Conservation (phyloP, 2,329 filamentous ascomycete species). For the Trichoderma koningii region DNA sequence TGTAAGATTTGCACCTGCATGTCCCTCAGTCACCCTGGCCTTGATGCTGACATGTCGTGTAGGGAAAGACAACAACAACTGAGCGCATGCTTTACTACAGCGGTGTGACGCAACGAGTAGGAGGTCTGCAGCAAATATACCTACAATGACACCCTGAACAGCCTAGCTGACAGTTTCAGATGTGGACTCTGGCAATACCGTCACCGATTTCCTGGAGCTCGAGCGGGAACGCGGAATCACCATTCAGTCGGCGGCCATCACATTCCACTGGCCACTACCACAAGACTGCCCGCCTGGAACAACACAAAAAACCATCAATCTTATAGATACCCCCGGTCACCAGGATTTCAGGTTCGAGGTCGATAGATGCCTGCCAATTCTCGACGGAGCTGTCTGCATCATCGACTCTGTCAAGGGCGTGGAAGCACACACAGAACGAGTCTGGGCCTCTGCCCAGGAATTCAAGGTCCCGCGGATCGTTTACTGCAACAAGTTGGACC, state of each 20-base stretch:
- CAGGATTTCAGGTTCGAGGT: slow-evolving; percentile 98
- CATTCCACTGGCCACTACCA: slow-evolving; percentile 83
- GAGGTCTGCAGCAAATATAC: slow-evolving; percentile 51
- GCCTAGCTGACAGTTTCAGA: slow-evolving; percentile 50
- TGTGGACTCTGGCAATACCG: slow-evolving; percentile 94
- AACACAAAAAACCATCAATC: slow-evolving; percentile 71
- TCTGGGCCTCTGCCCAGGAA: slow-evolving; percentile 86
- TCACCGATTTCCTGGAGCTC: slow-evolving; percentile 93
- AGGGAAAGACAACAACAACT: slow-evolving; percentile 96
- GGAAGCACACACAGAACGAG: slow-evolving; percentile 94
- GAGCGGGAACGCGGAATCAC: slow-evolving; percentile 93
- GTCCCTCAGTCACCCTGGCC: not conserved
- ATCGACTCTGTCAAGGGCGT: slow-evolving; percentile 91
- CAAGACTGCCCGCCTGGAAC: slow-evolving; percentile 45
- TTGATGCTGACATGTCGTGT: not conserved
- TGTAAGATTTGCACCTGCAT: slow-evolving; percentile 42
- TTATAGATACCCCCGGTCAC: slow-evolving; percentile 96
- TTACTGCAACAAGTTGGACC: slow-evolving; percentile 78
- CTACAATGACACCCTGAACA: not conserved
- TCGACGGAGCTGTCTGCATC: slow-evolving; percentile 91
- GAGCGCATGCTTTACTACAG: slow-evolving; percentile 99
- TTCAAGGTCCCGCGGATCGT: slow-evolving; percentile 81
- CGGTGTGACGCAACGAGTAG: slow-evolving; percentile 82
- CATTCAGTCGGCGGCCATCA: slow-evolving; percentile 95
- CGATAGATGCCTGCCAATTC: slow-evolving; percentile 80